A percentile compares a stretch with the other conserved stretches of the same genome.
Conservation (phyloP, 495 filamentous ascomycete species). For the Podospora comata region DNA sequence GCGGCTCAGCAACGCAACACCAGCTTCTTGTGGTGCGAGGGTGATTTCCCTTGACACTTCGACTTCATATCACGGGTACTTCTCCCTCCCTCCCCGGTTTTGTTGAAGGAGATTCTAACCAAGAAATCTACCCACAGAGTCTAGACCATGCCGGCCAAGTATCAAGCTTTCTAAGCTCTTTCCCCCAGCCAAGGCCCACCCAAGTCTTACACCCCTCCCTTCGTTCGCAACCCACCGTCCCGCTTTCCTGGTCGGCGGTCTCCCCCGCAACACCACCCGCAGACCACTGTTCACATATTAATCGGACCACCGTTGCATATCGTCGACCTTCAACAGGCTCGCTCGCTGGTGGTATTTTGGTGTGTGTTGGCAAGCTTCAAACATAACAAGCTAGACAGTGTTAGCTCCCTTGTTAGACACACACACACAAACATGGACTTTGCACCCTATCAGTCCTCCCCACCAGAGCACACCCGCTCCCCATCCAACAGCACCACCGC, state of each 20-base stretch:
- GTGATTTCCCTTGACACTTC: background rate
- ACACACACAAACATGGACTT: conserved; percentile 68
- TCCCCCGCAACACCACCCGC: background rate
- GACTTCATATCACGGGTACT: background rate
- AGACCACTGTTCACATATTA: background rate
- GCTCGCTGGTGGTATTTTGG: background rate
- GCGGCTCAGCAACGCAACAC: conserved; percentile 13
- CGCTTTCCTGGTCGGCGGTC: background rate
- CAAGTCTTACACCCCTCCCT: background rate
- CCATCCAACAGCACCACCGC: conserved; percentile 48
- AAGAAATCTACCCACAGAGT: background rate
- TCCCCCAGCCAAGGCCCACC: background rate
- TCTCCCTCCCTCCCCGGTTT: background rate
- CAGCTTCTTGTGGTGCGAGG: background rate
- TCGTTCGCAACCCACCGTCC: background rate
- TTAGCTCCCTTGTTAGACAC: background rate
- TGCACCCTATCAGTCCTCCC: conserved; percentile 88
- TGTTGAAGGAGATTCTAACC: too few relatives aligned
- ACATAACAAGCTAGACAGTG: background rate
- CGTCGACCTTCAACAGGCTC: background rate
- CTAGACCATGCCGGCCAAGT: background rate
- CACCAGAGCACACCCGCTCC: conserved; percentile 73
- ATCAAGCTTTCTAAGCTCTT: background rate
- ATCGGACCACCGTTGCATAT: background rate
- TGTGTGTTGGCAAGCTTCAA: background rate